These are phyloP conservation scores for Drechslerella dactyloides DNA, from an alignment of 2,329 filamentous ascomycete genomes.

Conservation along the genomic window DNA sequence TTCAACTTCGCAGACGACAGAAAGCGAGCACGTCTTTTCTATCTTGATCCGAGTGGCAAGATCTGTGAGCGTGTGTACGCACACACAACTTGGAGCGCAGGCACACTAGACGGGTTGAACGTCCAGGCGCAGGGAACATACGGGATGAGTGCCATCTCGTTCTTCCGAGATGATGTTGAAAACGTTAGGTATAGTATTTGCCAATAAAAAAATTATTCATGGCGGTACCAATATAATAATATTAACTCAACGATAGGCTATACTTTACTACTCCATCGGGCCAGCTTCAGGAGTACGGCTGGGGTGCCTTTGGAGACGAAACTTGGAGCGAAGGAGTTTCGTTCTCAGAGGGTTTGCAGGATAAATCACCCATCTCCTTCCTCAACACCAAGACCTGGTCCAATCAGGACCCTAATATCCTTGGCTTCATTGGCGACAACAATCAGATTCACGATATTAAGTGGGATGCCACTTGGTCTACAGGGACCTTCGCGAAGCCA, in stretches of 20 bases:
- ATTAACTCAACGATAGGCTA: no score
- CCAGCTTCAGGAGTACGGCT: slow-evolving; percentile 9
- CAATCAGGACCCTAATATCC: slow-evolving; percentile 8
- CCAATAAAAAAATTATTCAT: no score
- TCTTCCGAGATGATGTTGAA: slow-evolving; percentile 18
- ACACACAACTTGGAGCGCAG: slow-evolving; percentile 13
- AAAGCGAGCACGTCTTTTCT: slow-evolving; percentile 24
- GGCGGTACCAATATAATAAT: no score
- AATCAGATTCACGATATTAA: slow-evolving; percentile 17
- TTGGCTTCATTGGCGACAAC: slow-evolving; percentile 14
- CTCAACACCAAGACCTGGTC: slow-evolving; percentile 33
- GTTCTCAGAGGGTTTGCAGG: slow-evolving; percentile 3
- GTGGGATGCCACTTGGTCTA: slow-evolving; percentile 20
- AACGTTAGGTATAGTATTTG: slow-evolving; percentile 27
- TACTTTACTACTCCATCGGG: slow-evolving; percentile 19
- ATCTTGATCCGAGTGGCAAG: slow-evolving; percentile 10
- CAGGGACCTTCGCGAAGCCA: slow-evolving; percentile 10
- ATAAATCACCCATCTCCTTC: slow-evolving; percentile 25
- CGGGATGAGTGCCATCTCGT: slow-evolving; percentile 30
- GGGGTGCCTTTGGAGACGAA: slow-evolving; percentile 17
- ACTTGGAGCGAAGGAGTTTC: slow-evolving; percentile 10
- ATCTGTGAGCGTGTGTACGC: slow-evolving; percentile 26
- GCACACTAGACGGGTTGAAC: slow-evolving; percentile 7
- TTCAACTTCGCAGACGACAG: slow-evolving; percentile 10
- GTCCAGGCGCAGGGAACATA: slow-evolving; percentile 8